Base-by-base conservation (phyloP, 257 asterid species). In the Leonotis leonurus region DNA sequence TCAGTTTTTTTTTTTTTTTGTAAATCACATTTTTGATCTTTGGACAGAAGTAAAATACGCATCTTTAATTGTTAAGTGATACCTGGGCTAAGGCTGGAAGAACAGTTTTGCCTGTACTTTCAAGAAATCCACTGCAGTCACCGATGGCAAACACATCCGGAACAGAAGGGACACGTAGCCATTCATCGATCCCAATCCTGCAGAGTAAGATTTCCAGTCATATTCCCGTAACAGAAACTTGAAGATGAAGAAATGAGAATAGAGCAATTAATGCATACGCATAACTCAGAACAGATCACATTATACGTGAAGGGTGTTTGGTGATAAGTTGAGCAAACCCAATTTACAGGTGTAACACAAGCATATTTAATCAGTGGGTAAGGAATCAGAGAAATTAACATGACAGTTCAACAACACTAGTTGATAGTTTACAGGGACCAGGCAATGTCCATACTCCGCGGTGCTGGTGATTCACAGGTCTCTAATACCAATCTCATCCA, bases 31-130 rank as follows among this genome's bases (percentile, higher is more conserved):
- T n/a, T n/a, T n/a, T n/a, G n/a, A n/a, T n/a, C n/a, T n/a, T n/a
- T n/a, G n/a, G n/a, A n/a, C n/a, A n/a, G n/a, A n/a, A n/a, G n/a
- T n/a, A n/a, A n/a, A 11, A 40, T 40, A 7, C 17, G n/a, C 45
- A 39, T 39, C 16, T n/a, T 0, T 7, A 40, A 13, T 13, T n/a
- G 20, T 40, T 8, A 18, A 40, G 46, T 0, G 8, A 40, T 57
- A 81, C 96, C 87, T 93, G 97, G 51, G 99, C 99, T 53, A 93
- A 71, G 55, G 97, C 99, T 50, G 97, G 99, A 78, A 93, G 99
- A 55, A 93, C 99, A 6, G 90, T 85, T 69, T 64, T 93, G 74
- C 96, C 96, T 3, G 95, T 85, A 71, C 84, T 83, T 75, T 89
- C 97, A 24, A 93, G 97, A 56, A 93, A 93, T 21, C 99, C 99